A percentile compares a stretch with the other conserved stretches of the same genome.
These are phyloP conservation scores for Cylindrotheca closterium DNA, from an alignment of 108 stramenopile genomes.

Conservation along the genomic window DNA sequence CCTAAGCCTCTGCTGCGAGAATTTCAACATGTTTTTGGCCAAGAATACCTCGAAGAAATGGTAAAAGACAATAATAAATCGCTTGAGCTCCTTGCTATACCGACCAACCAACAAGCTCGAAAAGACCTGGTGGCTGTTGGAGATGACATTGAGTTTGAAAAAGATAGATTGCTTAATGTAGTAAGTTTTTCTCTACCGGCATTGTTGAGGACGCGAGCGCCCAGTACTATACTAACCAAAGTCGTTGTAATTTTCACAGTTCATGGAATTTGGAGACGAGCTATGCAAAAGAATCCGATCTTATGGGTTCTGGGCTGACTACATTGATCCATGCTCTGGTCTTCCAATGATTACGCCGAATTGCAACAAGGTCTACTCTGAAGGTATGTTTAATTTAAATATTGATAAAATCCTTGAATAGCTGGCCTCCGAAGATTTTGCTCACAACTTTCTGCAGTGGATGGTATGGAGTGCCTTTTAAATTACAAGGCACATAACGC, in stretches of 20 bases:
- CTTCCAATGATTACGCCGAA: constrained; percentile 85
- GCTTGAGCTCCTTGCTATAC: constrained; percentile 72
- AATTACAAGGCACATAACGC: constrained; percentile 90
- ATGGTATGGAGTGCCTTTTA: constrained; percentile 90
- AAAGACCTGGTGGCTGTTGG: constrained; percentile 85
- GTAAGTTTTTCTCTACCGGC: background rate
- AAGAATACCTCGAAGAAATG: constrained; percentile 42
- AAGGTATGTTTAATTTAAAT: constrained; percentile 28
- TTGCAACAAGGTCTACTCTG: constrained; percentile 83
- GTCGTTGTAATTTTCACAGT: background rate
- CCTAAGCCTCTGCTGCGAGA: constrained; percentile 76
- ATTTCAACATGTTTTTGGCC: constrained; percentile 83
- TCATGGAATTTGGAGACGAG: constrained; percentile 74
- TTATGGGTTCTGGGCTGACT: constrained; percentile 89
- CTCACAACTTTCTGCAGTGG: too few species aligned
- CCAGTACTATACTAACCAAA: too few species aligned
- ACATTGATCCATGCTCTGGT: constrained; percentile 97
- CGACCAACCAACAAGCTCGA: constrained; percentile 82
- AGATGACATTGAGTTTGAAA: constrained; percentile 82
- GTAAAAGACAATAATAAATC: background rate
- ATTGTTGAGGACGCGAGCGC: too few species aligned
- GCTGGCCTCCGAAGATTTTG: too few species aligned
- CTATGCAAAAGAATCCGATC: constrained; percentile 53
- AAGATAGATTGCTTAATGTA: constrained; percentile 84
- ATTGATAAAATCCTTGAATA: too few species aligned